A percentile compares a stretch with the other conserved stretches of the same genome.
phyloP scores from a whole-genome alignment of 176 grass and related monocot species.

The Aegilops longissima region DNA sequence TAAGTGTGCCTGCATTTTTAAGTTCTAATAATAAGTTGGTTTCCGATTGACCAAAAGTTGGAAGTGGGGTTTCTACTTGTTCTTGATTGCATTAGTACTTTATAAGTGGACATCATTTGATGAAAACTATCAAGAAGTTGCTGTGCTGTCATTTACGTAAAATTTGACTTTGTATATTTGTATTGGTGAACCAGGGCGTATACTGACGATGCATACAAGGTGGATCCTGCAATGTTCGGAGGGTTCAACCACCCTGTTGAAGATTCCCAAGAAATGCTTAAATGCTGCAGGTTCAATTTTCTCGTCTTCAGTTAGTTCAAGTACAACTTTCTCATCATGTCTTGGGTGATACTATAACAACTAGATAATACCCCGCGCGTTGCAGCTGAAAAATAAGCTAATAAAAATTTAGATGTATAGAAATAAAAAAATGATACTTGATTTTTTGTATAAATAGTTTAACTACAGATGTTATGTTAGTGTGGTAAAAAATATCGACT shows the following conservation, averaged over 20 bases:
- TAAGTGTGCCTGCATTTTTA: background rate
- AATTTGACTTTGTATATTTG: background rate
- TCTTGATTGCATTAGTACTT: background rate
- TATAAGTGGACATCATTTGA: background rate
- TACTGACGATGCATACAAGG: background rate
- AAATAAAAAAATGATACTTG: too few species aligned
- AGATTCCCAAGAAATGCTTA: background rate
- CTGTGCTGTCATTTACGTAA: background rate
- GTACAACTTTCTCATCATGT: background rate
- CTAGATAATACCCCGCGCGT: too few species aligned
- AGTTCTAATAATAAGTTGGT: background rate
- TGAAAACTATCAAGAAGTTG: background rate
- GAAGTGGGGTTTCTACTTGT: background rate
- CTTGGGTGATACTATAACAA: too few species aligned
- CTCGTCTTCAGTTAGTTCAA: background rate
- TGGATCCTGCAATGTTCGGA: background rate
- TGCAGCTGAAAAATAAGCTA: too few species aligned
- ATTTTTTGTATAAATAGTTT: too few species aligned
- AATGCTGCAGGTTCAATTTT: conserved; percentile 5
- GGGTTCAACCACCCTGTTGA: background rate
- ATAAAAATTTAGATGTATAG: too few species aligned
- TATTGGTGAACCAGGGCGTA: background rate
- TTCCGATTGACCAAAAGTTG: background rate
- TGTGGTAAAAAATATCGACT: too few species aligned
- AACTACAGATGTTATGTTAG: too few species aligned